Percentiles rank a stretch among this genome's conserved stretches.
Conservation (phyloP, 208 protist species). For the Leishmania mexicana region DNA sequence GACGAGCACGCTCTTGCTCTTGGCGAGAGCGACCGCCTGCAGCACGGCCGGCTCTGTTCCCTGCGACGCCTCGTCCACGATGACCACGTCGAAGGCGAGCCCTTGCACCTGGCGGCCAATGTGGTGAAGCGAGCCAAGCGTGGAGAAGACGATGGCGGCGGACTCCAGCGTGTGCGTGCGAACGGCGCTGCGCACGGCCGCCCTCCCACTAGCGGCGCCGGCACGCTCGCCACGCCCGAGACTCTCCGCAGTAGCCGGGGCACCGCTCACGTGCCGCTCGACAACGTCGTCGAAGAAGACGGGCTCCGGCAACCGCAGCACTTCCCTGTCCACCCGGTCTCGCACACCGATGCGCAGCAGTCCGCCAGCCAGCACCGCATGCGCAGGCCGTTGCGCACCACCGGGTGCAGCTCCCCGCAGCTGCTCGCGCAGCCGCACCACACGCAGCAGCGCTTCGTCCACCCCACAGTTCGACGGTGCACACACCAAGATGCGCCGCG, state of each 20-base stretch:
- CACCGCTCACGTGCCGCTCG: slow-evolving; percentile 1
- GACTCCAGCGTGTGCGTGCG: slow-evolving; percentile 40
- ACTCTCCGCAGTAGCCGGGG: neutral
- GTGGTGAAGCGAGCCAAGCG: slow-evolving; percentile 83
- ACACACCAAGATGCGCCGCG: slow-evolving; percentile 67
- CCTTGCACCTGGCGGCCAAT: slow-evolving; percentile 37
- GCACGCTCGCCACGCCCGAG: slow-evolving; percentile 3
- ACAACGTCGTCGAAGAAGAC: slow-evolving; percentile 78
- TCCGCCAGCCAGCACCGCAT: slow-evolving; percentile 7
- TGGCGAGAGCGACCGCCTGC: slow-evolving; percentile 66
- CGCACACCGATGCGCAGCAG: slow-evolving; percentile 74
- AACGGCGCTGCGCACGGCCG: neutral
- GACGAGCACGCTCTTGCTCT: slow-evolving; percentile 69
- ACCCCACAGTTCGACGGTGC: slow-evolving; percentile 89
- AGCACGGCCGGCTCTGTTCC: slow-evolving; percentile 87
- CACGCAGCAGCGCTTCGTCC: slow-evolving; percentile 78
- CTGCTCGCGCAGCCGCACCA: slow-evolving; percentile 47
- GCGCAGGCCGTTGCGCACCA: neutral
- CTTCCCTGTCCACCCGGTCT: slow-evolving; percentile 56
- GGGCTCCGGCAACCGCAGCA: slow-evolving; percentile 44
- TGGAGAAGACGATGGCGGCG: slow-evolving; percentile 67
- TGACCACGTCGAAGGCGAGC: slow-evolving; percentile 73
- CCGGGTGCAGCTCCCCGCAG: slow-evolving; percentile 3
- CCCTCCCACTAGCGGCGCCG: neutral
- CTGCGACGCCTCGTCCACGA: slow-evolving; percentile 94